A percentile compares a stretch with the other conserved stretches of the same genome.
Conservation (phyloP, 2,329 filamentous ascomycete species). For the Onygenales sp. region DNA sequence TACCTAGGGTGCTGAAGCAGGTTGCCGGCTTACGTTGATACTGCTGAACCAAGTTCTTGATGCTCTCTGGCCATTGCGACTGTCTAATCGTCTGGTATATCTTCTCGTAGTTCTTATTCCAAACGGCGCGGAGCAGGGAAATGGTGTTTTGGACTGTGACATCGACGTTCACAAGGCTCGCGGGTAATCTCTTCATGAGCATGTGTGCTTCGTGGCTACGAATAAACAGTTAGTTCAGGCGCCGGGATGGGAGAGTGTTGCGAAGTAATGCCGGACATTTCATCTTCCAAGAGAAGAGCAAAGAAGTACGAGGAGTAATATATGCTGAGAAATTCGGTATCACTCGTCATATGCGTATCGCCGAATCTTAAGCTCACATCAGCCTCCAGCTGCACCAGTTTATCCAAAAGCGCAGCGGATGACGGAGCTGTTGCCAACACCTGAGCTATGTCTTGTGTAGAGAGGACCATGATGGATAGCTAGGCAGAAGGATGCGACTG, state of each 20-base stretch:
- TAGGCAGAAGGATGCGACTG: neutral
- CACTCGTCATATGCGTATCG: slow-evolving; percentile 12
- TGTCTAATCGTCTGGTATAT: slow-evolving; percentile 27
- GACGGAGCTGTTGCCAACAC: slow-evolving; percentile 20
- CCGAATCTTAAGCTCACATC: slow-evolving; percentile 23
- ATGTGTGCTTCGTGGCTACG: slow-evolving; percentile 31
- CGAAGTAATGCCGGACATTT: slow-evolving; percentile 23
- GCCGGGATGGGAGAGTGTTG: neutral
- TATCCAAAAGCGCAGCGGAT: slow-evolving; percentile 25
- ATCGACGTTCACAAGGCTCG: slow-evolving; percentile 19
- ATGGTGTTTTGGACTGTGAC: slow-evolving; percentile 26
- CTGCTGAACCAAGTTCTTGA: slow-evolving; percentile 22
- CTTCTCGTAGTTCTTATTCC: slow-evolving; percentile 26
- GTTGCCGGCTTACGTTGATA: slow-evolving; percentile 24
- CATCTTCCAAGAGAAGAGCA: slow-evolving; percentile 28
- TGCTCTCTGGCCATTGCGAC: slow-evolving; percentile 24
- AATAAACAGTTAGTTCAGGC: neutral
- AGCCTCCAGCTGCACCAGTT: slow-evolving; percentile 26
- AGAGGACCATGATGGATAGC: neutral
- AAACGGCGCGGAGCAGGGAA: slow-evolving; percentile 27
- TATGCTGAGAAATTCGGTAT: slow-evolving; percentile 22
- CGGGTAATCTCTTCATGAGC: slow-evolving; percentile 27
- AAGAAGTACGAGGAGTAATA: slow-evolving; percentile 33
- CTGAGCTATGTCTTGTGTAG: slow-evolving; percentile 17
- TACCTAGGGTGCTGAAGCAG: neutral